phyloP scores from a whole-genome alignment of 345 rosid species.

The Arabidopsis thaliana region DNA sequence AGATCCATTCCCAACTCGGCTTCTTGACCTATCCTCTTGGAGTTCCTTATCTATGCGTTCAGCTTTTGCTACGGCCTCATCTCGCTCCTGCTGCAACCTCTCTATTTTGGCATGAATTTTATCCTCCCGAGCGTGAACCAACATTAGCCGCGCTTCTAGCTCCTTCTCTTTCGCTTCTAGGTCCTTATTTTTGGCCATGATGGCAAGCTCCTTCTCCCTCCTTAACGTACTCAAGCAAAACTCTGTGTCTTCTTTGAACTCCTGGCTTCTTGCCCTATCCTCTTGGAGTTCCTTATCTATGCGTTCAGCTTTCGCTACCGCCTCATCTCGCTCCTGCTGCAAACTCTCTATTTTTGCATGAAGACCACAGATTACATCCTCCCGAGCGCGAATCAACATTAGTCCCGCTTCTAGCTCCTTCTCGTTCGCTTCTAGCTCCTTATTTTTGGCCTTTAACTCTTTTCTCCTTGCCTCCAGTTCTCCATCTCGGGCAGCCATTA shows the following conservation, averaged over 20 bases:
- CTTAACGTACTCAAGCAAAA: no score
- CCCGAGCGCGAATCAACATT: neutral
- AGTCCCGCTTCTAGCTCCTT: neutral
- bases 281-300: neutral
- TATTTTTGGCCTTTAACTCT: neutral
- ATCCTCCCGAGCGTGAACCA: neutral
- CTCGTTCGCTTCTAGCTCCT: neutral
- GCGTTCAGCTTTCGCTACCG: neutral
- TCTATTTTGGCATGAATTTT: neutral
- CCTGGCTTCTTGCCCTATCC: neutral
- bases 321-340: neutral
- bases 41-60: neutral
- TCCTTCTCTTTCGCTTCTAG: no score
- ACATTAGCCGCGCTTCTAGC: neutral
- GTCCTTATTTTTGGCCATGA: neutral
- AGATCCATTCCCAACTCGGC: neutral
- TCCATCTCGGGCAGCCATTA: constrained; percentile 4
- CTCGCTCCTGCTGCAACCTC: neutral
- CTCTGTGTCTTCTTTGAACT: no score
- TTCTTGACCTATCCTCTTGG: neutral
- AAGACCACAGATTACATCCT: neutral
- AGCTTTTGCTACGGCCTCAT: neutral
- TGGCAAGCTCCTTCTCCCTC: no score
- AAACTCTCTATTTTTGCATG: neutral
- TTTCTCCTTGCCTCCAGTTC: neutral